Percentiles rank a stretch among this genome's conserved stretches.
phyloP scores from a whole-genome alignment of 2,329 filamentous ascomycete species.

The Pseudogymnoascus sp. region DNA sequence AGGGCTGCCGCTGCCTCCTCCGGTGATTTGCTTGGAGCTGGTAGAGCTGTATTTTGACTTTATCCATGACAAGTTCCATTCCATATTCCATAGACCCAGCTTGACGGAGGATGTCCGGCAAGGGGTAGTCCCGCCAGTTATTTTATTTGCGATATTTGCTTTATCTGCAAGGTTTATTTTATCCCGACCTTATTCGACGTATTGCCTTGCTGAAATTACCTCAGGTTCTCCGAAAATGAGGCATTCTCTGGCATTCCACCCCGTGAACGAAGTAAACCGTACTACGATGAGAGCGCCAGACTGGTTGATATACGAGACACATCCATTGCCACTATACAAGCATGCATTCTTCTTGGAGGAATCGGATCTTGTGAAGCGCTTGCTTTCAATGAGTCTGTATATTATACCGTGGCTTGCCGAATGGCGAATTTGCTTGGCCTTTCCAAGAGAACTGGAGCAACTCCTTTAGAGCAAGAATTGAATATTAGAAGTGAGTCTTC shows the following conservation, averaged over 20 bases:
- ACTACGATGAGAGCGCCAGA: slow-evolving; percentile 13
- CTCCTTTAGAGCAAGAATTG: slow-evolving; percentile 17
- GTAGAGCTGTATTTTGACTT: slow-evolving; percentile 21
- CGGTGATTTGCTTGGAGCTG: slow-evolving; percentile 16
- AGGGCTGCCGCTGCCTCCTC: background rate
- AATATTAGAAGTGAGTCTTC: slow-evolving; percentile 17
- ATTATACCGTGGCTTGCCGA: slow-evolving; percentile 20
- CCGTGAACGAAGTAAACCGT: slow-evolving; percentile 15
- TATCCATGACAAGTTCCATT: slow-evolving; percentile 22
- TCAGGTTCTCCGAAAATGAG: slow-evolving; percentile 18
- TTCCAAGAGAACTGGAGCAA: slow-evolving; percentile 12
- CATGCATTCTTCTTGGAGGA: slow-evolving; percentile 19
- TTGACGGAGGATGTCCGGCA: slow-evolving; percentile 15
- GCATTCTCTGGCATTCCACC: slow-evolving; percentile 14
- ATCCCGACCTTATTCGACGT: background rate
- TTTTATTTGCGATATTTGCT: slow-evolving; percentile 20
- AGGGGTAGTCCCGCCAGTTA: slow-evolving; percentile 14
- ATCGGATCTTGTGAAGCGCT: slow-evolving; percentile 17
- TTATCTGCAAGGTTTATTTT: slow-evolving; percentile 17
- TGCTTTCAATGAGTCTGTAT: slow-evolving; percentile 17
- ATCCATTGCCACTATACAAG: slow-evolving; percentile 20
- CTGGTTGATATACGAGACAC: slow-evolving; percentile 17
- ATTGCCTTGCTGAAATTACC: background rate
- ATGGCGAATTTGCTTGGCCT: slow-evolving; percentile 20
- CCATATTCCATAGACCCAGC: slow-evolving; percentile 20